Evolutionary conservation across 2,329 filamentous ascomycete genomes (phyloP).

Genomic region (Bipolaris gigantea): DNA sequence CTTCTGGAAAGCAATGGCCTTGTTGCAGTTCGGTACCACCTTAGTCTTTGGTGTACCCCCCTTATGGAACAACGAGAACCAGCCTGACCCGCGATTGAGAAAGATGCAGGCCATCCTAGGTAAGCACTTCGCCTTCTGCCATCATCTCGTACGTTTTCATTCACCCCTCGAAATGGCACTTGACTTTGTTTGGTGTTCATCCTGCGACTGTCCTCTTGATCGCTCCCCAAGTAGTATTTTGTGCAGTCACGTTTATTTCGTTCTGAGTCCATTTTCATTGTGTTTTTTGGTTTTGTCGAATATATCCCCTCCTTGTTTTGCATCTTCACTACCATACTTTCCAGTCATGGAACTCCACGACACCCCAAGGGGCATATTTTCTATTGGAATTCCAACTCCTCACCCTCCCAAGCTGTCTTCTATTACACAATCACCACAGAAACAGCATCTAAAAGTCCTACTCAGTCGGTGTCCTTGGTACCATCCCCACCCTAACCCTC

Average conservation of each 20-base stretch:
- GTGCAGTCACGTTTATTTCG: too few relatives aligned
- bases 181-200: neutral
- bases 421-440: neutral
- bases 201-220: neutral
- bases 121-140: conserved; percentile 15
- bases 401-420: too few relatives aligned
- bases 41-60: conserved; percentile 38
- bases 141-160: neutral
- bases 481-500: conserved; percentile 38
- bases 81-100: conserved; percentile 33
- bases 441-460: neutral
- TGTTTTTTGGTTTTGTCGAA: too few relatives aligned
- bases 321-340: too few relatives aligned
- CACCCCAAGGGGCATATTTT: too few relatives aligned
- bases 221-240: too few relatives aligned
- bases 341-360: too few relatives aligned
- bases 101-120: conserved; percentile 33
- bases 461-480: conserved; percentile 34
- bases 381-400: too few relatives aligned
- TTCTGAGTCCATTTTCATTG: too few relatives aligned
- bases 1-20: conserved; percentile 42
- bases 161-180: neutral
- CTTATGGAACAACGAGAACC: conserved; percentile 39
- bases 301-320: too few relatives aligned
- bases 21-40: conserved; percentile 41